These are phyloP conservation scores for Fonsecaea pugnacius DNA, from an alignment of 2,329 filamentous ascomycete genomes.

Conservation along the genomic window DNA sequence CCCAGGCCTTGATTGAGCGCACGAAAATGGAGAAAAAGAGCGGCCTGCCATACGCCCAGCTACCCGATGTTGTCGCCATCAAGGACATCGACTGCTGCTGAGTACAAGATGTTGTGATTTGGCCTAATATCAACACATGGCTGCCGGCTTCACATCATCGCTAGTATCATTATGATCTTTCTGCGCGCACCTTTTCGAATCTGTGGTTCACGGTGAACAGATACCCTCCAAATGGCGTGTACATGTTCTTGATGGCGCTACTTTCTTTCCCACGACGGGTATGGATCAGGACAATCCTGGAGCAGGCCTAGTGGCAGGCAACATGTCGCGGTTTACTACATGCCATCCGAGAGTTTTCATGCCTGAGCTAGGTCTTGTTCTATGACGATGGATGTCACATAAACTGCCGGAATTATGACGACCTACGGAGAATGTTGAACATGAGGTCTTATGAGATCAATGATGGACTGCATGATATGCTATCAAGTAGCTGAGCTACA, in stretches of 20 bases:
- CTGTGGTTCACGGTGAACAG: slow-evolving; percentile 2
- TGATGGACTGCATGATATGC: background rate
- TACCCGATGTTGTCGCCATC: slow-evolving; percentile 41
- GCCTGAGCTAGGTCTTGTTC: background rate
- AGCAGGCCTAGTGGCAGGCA: background rate
- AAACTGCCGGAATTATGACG: background rate
- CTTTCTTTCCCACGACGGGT: background rate
- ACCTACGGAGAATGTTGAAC: background rate
- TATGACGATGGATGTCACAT: background rate
- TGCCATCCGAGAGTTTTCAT: background rate
- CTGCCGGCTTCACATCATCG: background rate
- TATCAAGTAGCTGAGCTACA: background rate
- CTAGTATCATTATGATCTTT: slow-evolving; percentile 3
- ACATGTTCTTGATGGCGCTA: background rate
- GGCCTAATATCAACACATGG: background rate
- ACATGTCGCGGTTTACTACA: background rate
- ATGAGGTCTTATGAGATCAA: background rate
- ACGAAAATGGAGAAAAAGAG: slow-evolving; percentile 46
- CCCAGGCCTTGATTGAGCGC: slow-evolving; percentile 50
- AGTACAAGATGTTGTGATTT: background rate
- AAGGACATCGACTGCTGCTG: slow-evolving; percentile 7
- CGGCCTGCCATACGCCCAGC: slow-evolving; percentile 44
- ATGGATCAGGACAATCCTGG: background rate
- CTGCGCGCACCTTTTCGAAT: background rate
- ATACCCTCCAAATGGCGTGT: slow-evolving; percentile 10